Evolutionary conservation across 164 flowering plant genomes (phyloP).

Genomic region (Santalum album): DNA sequence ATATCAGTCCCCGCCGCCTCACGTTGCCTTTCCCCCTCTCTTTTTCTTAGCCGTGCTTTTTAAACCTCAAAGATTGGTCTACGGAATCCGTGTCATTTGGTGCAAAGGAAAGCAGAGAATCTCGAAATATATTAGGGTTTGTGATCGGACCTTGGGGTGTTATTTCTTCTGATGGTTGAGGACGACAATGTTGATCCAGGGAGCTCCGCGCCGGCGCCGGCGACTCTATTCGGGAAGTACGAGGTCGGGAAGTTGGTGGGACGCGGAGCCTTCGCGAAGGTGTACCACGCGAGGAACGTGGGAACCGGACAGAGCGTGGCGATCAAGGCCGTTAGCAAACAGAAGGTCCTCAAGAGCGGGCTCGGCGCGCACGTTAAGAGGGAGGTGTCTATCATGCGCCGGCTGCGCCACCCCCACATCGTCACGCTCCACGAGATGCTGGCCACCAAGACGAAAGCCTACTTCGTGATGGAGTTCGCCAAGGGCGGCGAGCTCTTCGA

Average conservation of each 20-base stretch:
- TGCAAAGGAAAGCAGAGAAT: no score
- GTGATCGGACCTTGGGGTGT: no score
- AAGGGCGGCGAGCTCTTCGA: conserved; percentile 67
- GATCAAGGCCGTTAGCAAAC: conserved; percentile 52
- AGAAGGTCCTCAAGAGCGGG: conserved; percentile 27
- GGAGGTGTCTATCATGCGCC: conserved; percentile 61
- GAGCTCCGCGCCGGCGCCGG: background rate
- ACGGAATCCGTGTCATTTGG: no score
- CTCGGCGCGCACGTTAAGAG: conserved; percentile 27
- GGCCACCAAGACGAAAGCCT: conserved; percentile 62
- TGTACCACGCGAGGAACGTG: conserved; percentile 51
- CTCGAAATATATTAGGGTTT: no score
- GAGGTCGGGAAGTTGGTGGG: conserved; percentile 60
- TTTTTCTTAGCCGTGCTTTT: no score
- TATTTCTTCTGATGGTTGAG: no score
- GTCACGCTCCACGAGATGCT: conserved; percentile 53
- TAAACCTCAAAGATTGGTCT: no score
- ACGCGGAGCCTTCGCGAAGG: conserved; percentile 67
- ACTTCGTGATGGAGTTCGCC: conserved; percentile 67
- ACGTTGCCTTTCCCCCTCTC: no score
- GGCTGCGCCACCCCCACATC: conserved; percentile 53
- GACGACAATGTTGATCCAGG: no score
- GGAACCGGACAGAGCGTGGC: conserved; percentile 57
- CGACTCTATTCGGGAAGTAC: conserved; percentile 39
- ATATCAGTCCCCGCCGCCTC: no score